These are phyloP conservation scores for Astrephomene gubernaculifera DNA, from an alignment of 139 green algal genomes.

Conservation along the genomic window DNA sequence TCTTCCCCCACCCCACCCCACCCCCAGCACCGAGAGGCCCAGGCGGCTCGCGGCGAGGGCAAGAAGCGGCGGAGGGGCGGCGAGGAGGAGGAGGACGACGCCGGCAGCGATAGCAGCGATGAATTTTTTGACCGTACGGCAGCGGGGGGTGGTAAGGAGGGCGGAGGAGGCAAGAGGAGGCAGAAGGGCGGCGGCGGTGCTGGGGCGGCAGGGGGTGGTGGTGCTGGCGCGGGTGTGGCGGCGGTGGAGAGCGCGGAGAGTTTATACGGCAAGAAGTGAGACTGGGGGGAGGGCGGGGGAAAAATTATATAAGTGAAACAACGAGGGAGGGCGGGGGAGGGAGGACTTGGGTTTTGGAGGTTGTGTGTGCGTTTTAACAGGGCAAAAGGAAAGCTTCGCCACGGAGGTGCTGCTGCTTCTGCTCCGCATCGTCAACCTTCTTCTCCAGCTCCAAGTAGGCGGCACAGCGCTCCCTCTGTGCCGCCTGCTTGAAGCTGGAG, in stretches of 20 bases:
- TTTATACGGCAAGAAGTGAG: slow-evolving; percentile 68
- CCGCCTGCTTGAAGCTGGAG: too few relatives aligned
- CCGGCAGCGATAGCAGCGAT: slow-evolving; percentile 74
- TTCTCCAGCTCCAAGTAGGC: too few relatives aligned
- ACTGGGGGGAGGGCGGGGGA: background rate
- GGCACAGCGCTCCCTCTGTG: too few relatives aligned
- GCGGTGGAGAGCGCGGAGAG: slow-evolving; percentile 65
- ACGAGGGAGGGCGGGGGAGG: too few relatives aligned
- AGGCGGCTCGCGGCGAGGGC: background rate
- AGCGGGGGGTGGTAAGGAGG: background rate
- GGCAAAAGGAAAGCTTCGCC: too few relatives aligned
- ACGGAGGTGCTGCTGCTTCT: too few relatives aligned
- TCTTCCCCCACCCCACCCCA: too few relatives aligned
- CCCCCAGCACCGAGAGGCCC: slow-evolving; percentile 22
- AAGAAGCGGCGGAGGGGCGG: slow-evolving; percentile 46
- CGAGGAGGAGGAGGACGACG: slow-evolving; percentile 60
- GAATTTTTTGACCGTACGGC: slow-evolving; percentile 85
- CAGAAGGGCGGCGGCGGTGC: slow-evolving; percentile 9
- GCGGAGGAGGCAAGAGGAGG: background rate
- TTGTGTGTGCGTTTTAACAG: too few relatives aligned
- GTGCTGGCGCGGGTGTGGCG: background rate
- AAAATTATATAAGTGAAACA: too few relatives aligned
- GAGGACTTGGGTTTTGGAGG: too few relatives aligned
- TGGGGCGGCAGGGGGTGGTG: slow-evolving; percentile 24
- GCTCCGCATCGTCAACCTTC: too few relatives aligned